phyloP scores from a whole-genome alignment of 331 rosid species.

The Quercus lobata region DNA sequence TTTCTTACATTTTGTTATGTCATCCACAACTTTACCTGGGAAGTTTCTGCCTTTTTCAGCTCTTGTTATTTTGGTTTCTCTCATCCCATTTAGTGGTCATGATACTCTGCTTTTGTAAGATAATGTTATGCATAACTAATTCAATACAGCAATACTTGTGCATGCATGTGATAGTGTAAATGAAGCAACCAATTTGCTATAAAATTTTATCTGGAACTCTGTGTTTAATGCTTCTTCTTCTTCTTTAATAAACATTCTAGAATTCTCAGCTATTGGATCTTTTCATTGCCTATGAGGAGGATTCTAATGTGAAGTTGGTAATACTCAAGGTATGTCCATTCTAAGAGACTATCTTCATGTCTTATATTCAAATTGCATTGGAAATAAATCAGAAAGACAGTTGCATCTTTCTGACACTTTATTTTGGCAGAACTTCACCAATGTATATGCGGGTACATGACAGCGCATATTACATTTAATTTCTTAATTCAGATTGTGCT shows the following conservation, averaged over 20 bases:
- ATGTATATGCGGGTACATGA: no score
- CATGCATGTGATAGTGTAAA: not conserved
- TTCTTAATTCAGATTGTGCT: no score
- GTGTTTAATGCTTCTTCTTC: not conserved
- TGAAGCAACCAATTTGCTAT: not conserved
- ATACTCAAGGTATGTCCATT: slow-evolving; percentile 61
- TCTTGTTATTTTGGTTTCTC: not conserved
- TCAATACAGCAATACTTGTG: not conserved
- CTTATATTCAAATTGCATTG: not conserved
- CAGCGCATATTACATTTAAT: no score
- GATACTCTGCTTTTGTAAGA: not conserved
- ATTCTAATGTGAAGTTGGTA: slow-evolving; percentile 62
- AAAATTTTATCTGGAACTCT: not conserved
- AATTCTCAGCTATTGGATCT: slow-evolving; percentile 58
- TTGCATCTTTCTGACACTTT: no score
- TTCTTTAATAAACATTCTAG: slow-evolving; percentile 29
- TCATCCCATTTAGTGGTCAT: not conserved
- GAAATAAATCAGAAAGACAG: not conserved
- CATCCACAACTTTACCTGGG: not conserved
- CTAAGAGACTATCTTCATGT: not conserved
- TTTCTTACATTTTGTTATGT: not conserved
- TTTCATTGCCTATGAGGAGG: slow-evolving; percentile 49
- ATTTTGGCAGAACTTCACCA: no score
- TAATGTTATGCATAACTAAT: not conserved
- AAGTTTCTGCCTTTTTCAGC: not conserved